Evolutionary conservation across 148 eudicot species (phyloP).

Genomic region (Camellia lanceoleosa): DNA sequence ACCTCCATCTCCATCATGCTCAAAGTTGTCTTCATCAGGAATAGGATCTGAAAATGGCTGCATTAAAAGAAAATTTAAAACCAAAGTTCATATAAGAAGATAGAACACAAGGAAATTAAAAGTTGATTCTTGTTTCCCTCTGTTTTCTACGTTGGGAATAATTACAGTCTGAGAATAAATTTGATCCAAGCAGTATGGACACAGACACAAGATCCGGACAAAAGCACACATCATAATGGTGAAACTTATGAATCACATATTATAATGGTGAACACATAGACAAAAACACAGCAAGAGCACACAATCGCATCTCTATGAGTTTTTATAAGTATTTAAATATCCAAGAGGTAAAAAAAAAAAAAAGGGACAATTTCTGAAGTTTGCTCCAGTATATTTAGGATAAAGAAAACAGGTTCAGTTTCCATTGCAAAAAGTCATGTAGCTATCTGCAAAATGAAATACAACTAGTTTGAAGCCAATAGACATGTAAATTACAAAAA

Average conservation of each 20-base stretch:
- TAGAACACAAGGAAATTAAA: not conserved
- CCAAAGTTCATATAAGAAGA: not conserved
- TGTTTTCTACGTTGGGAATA: not conserved
- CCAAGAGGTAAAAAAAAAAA: not conserved
- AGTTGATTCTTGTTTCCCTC: not conserved
- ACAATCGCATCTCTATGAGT: not conserved
- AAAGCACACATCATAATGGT: not conserved
- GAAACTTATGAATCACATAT: not conserved
- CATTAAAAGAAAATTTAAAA: conserved; percentile 20
- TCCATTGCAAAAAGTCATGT: not conserved
- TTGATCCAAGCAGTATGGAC: not conserved
- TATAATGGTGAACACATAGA: not conserved
- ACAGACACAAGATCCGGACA: not conserved
- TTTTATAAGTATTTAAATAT: not conserved
- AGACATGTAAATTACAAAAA: not conserved
- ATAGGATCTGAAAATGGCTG: conserved; percentile 42
- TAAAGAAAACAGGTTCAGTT: not conserved
- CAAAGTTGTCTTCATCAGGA: conserved; percentile 66
- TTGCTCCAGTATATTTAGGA: not conserved
- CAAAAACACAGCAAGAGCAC: not conserved
- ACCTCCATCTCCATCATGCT: conserved; percentile 61
- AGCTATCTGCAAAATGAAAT: not conserved
- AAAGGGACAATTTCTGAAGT: not conserved
- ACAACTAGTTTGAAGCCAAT: not conserved
- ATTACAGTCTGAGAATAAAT: not conserved